Conservation (phyloP, 345 rosid genomes). For the Salix brachista region DNA sequence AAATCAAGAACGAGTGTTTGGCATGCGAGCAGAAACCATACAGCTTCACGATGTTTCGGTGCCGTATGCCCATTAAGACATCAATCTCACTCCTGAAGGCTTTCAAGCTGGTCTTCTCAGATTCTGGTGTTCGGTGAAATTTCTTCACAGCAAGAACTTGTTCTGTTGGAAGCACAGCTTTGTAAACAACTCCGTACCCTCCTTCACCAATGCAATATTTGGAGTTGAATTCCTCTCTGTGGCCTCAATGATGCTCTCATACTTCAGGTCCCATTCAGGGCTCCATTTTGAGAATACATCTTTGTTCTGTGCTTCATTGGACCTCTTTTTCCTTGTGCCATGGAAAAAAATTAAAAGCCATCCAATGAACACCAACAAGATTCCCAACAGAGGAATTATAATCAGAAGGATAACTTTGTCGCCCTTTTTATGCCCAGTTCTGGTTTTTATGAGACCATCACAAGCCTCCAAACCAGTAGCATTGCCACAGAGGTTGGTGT, state of each 20-base stretch:
- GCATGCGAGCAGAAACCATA: background rate
- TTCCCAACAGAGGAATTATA: background rate
- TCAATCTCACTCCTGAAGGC: slow-evolving; percentile 5
- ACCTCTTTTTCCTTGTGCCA: too few relatives aligned
- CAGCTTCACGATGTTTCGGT: slow-evolving; percentile 12
- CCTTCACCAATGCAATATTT: slow-evolving; percentile 11
- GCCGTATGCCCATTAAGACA: background rate
- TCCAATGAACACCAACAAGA: too few relatives aligned
- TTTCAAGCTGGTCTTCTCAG: background rate
- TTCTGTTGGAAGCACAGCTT: background rate
- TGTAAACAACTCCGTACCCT: slow-evolving; percentile 12
- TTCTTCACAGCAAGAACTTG: slow-evolving; percentile 16
- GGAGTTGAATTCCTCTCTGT: slow-evolving; percentile 9
- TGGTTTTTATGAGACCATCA: background rate
- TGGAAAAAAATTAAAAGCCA: too few relatives aligned
- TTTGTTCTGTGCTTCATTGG: too few relatives aligned
- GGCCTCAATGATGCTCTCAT: background rate
- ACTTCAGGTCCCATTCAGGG: background rate
- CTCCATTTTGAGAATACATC: too few relatives aligned
- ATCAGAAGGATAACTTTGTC: background rate
- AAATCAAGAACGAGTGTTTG: background rate
- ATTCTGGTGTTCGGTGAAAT: background rate
- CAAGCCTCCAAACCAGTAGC: slow-evolving; percentile 9
- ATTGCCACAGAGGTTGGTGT: slow-evolving; percentile 15
- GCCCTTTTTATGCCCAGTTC: background rate